phyloP scores from a whole-genome alignment of 2,329 filamentous ascomycete species.

The Claviceps quebecensis region DNA sequence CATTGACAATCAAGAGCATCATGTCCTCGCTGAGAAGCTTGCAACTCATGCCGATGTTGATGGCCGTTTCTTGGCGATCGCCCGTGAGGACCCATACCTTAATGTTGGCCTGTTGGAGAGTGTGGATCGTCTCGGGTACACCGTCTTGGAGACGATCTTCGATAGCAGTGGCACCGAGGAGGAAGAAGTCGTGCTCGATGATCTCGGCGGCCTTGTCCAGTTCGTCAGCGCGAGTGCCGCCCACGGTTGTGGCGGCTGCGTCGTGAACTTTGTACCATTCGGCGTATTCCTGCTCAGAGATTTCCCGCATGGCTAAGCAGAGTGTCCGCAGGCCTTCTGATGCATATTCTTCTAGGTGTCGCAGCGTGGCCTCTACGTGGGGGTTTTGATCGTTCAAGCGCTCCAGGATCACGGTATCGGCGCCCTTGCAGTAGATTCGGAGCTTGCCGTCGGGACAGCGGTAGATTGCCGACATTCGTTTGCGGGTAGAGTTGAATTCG shows the following conservation, averaged over 20 bases:
- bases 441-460: slow-evolving; percentile 93
- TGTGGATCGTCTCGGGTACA: slow-evolving; percentile 95
- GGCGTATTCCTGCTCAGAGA: slow-evolving; percentile 76
- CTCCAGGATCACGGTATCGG: slow-evolving; percentile 94
- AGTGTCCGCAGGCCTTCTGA: slow-evolving; percentile 90
- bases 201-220: slow-evolving; percentile 94
- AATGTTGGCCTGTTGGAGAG: slow-evolving; percentile 88
- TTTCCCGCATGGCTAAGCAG: slow-evolving; percentile 85
- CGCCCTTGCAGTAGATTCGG: slow-evolving; percentile 87
- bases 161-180: slow-evolving; percentile 91
- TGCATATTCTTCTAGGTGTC: slow-evolving; percentile 96
- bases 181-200: slow-evolving; percentile 80
- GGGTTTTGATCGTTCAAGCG: slow-evolving; percentile 72
- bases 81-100: slow-evolving; percentile 98
- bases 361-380: slow-evolving; percentile 75
- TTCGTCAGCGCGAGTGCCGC: slow-evolving; percentile 85
- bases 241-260: slow-evolving; percentile 74
- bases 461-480: slow-evolving; percentile 96
- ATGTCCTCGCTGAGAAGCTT: slow-evolving; percentile 98
- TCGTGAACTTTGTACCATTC: slow-evolving; percentile 84
- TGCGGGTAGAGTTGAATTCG: slow-evolving; percentile 89
- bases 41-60: slow-evolving; percentile 99
- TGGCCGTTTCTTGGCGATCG: slow-evolving; percentile 94
- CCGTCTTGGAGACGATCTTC: slow-evolving; percentile 95
- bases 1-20: slow-evolving; percentile 93